phyloP scores from a whole-genome alignment of 208 protist genomes.

The Acanthamoeba quina region DNA sequence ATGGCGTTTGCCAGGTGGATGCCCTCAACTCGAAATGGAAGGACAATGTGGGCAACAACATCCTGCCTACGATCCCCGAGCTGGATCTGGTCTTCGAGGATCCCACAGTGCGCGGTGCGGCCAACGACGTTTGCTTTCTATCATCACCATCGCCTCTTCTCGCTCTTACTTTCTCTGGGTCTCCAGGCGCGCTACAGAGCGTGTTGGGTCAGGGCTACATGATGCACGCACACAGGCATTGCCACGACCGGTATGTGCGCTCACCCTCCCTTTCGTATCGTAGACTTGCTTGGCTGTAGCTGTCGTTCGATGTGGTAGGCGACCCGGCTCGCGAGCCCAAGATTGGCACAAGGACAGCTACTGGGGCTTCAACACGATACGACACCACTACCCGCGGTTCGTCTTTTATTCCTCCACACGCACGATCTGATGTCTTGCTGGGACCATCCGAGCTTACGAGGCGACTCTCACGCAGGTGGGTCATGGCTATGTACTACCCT shows the following conservation, averaged over 20 bases:
- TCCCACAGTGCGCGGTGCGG: background rate
- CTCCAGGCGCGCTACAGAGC: background rate
- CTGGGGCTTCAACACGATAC: background rate
- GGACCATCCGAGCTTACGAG: background rate
- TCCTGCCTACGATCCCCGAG: conserved; percentile 32
- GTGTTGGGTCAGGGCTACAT: conserved; percentile 37
- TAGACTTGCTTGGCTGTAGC: background rate
- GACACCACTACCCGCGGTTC: conserved; percentile 49
- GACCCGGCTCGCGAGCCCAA: background rate
- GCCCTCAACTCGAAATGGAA: background rate
- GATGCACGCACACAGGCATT: conserved; percentile 67
- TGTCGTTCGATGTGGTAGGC: background rate
- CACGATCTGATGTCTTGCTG: background rate
- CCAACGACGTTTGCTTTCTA: background rate
- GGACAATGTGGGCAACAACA: conserved; percentile 74
- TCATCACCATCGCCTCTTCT: background rate
- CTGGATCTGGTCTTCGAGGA: conserved; percentile 63
- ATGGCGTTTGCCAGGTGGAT: background rate
- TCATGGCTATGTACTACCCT: conserved; percentile 76
- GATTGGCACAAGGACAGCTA: conserved; percentile 72
- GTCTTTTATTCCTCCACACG: background rate
- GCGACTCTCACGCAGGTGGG: background rate
- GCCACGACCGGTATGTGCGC: background rate
- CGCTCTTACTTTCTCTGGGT: background rate
- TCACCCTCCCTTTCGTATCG: too few relatives aligned